phyloP scores from a whole-genome alignment of 169 alveolate species.

The Neospora caninum region DNA sequence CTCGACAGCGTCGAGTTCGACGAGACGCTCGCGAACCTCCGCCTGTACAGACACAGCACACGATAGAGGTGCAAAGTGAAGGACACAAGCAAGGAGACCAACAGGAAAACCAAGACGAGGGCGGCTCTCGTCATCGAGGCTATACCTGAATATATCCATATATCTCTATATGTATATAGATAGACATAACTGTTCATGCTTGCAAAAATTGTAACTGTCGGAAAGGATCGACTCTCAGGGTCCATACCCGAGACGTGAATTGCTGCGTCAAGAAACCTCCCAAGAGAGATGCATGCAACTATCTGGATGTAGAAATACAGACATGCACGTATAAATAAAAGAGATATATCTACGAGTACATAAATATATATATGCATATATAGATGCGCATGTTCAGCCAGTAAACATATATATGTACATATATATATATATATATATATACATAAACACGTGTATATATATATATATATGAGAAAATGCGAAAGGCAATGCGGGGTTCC shows the following conservation, averaged over 20 bases:
- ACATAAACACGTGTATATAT: not conserved
- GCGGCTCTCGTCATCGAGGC: not conserved
- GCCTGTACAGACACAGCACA: not conserved
- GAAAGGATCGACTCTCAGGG: too few relatives aligned
- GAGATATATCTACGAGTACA: not conserved
- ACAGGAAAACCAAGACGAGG: not conserved
- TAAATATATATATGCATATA: too few relatives aligned
- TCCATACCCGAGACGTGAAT: too few relatives aligned
- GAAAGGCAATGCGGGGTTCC: too few relatives aligned
- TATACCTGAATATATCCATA: too few relatives aligned
- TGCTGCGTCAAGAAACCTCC: too few relatives aligned
- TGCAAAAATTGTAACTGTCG: not conserved
- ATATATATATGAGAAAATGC: not conserved
- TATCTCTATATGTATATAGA: not conserved
- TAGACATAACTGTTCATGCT: not conserved
- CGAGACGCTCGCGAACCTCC: constrained; percentile 49
- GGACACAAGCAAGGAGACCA: not conserved
- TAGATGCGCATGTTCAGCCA: too few relatives aligned
- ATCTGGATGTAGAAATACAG: too few relatives aligned
- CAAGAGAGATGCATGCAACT: too few relatives aligned
- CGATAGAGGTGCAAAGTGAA: not conserved
- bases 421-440: not conserved
- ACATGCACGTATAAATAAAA: too few relatives aligned
- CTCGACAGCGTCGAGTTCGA: constrained; percentile 64
- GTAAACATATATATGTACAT: not conserved